phyloP scores from a whole-genome alignment of 257 asterid species.

The Petunia axillaris region DNA sequence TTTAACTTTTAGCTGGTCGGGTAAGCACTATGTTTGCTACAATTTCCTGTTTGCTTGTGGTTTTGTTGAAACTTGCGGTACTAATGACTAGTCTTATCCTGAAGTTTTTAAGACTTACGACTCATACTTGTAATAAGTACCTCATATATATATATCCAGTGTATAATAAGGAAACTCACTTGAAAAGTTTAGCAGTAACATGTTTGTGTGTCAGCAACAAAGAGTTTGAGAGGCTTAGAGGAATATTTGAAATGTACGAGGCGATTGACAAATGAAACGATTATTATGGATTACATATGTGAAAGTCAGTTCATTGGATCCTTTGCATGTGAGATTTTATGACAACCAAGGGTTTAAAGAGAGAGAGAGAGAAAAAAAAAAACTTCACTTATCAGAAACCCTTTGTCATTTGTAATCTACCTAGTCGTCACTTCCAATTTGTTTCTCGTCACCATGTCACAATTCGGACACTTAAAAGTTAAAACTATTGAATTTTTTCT shows the following conservation, averaged over 20 bases:
- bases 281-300: slow-evolving; percentile 38
- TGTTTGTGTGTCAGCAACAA: slow-evolving; percentile 10
- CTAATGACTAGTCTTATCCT: neutral
- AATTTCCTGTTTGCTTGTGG: neutral
- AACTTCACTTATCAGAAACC: slow-evolving; percentile 9
- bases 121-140: too few relatives aligned
- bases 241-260: slow-evolving; percentile 44
- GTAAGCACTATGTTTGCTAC: neutral
- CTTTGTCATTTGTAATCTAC: neutral
- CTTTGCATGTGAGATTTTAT: slow-evolving; percentile 61
- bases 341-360: neutral
- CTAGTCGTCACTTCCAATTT: neutral
- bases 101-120: neutral
- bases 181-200: neutral
- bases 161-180: neutral
- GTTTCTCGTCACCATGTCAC: neutral
- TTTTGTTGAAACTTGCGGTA: neutral
- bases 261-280: slow-evolving; percentile 32
- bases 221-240: neutral
- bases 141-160: too few relatives aligned
- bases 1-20: neutral
- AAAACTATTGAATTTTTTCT: too few relatives aligned
- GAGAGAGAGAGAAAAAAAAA: neutral
- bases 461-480: neutral
- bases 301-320: slow-evolving; percentile 56